Evolutionary conservation across 306 rosid genomes (phyloP), one percentile per base, ranked within the genome.

Genomic region (Begonia peltatifolia): DNA sequence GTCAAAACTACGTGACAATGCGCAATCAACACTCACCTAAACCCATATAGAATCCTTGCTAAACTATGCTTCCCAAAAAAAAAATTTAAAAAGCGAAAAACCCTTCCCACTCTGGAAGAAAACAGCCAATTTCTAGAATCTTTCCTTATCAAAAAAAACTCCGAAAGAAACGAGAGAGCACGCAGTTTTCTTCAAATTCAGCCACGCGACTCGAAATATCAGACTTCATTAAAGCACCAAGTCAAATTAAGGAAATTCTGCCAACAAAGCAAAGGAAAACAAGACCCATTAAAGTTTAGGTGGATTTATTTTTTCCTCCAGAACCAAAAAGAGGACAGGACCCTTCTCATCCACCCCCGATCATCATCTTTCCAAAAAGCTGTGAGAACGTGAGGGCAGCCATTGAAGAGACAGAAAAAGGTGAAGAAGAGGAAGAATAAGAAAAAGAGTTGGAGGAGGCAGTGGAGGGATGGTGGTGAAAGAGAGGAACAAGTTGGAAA

Each of bases 401-500:
- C 83, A 86, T 71, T 60, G 76, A 86, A 75, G 92, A 67, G 76
- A 62, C 61, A 61, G 60, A 61, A 90, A 75, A 79, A 85, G 63
- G 67, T 7, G 56, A 64, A 53, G 72, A 48, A 60, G 42, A 43
- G 35, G 35, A 25, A 25, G 62, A 57, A 56, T 14, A 46, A 36
- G 67, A 42, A 61, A 70, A 76, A 69, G 70, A 55, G 48, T 23
- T 50, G 61, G 56, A 50, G 63, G 59, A 55, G 62, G 62, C 61
- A 64, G 68, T 53, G 78, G 59, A 47, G 35, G 38, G 60, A 5
- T 56, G 66, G 58, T 18, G 63, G 59, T 56, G 70, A 54, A 60
- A 73, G 65, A 55, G 59, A 10, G 59, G 61, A 66, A 67, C 60
- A 63, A 69, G 61, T 70, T 74, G 50, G 71, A 63, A 61, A 74